Evolutionary conservation across 805 yeast species (phyloP).

Genomic region (Candida berthetii): DNA sequence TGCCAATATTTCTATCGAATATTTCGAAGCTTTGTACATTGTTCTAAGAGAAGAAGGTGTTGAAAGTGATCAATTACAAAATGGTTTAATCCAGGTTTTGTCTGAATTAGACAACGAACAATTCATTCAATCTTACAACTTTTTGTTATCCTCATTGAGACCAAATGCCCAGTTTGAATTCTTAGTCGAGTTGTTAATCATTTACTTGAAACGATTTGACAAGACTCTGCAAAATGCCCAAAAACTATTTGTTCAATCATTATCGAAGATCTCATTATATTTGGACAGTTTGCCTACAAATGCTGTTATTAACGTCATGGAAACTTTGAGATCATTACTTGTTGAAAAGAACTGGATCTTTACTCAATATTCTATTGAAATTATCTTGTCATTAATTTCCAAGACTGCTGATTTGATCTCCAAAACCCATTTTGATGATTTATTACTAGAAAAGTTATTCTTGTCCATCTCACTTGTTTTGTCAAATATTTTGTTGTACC

Average conservation of each 20-base stretch:
- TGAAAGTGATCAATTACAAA: constrained; percentile 5
- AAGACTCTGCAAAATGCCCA: constrained; percentile 1
- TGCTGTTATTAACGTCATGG: background rate
- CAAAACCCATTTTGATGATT: constrained; percentile 1
- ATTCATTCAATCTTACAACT: constrained; percentile 12
- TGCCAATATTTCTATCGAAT: constrained; percentile 15
- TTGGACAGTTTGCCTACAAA: background rate
- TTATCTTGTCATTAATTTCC: constrained; percentile 35
- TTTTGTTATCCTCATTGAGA: constrained; percentile 12
- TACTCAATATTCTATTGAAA: constrained; percentile 62
- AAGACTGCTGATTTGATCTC: constrained; percentile 11
- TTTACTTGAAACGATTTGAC: constrained; percentile 7
- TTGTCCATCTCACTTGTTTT: constrained; percentile 38
- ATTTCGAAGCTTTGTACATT: constrained; percentile 27
- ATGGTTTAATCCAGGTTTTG: constrained; percentile 17
- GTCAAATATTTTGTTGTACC: constrained; percentile 58
- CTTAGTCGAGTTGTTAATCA: constrained; percentile 17
- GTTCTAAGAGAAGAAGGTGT: constrained; percentile 22
- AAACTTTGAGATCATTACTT: constrained; percentile 33
- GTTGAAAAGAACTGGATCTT: constrained; percentile 50
- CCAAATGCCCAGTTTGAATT: constrained; percentile 5
- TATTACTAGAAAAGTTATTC: constrained; percentile 26
- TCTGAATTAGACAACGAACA: constrained; percentile 1
- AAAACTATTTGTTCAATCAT: constrained; percentile 7
- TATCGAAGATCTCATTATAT: constrained; percentile 8